Base-by-base conservation (phyloP, 2,329 filamentous ascomycete genomes). In the Blastomyces percursus region DNA sequence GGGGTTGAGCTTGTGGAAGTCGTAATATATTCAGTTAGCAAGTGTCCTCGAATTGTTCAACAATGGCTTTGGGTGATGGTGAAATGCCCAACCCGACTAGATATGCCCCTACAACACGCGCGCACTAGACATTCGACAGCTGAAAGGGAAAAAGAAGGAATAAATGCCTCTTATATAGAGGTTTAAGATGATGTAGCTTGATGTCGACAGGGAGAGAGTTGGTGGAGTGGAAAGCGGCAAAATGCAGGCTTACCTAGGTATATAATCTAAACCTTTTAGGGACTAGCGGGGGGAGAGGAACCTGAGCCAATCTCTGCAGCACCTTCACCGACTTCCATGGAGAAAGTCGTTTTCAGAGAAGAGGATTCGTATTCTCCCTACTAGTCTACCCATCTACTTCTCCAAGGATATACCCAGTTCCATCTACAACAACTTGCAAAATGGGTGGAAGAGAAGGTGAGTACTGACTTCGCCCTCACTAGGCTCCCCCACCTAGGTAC, bases 371-470 rank as follows among this genome's bases (percentile, higher is more conserved):
- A 24, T 40, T 42, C 32, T 27, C 27, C 19, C 30, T 59, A 42
- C 14, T 32, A 35, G 19, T 48, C 24, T 48, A 48, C 19, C 19
- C 57, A 48, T 48, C 42, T 38, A 8, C 38, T 58, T 50, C 7
- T 46, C 60, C 65, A 67, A 54, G 19, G n/a, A 35, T 42, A 40
- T 30, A 27, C 24, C 19, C 8, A 52, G 40, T 21, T 57, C 54
- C 54, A 57, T 30, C 32, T 3, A 44, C 38, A 57, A 5, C 32
- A 56, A 11, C 42, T 24, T 60, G 63, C 69, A 81, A 69, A 67
- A 89, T 88, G 86, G 86, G 86, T 79, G 86, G 84, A 75, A 83
- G 86, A 82, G 84, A 86, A 79, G 86, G 86, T 85, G 71, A 51
- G 77, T 46, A 38, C 40, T 58, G 62, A 48, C 27, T 55, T 38